Evolutionary conservation across 495 filamentous ascomycete genomes (phyloP), one percentile per base, ranked within the genome.

Genomic region (Aspergillus egyptiacus): DNA sequence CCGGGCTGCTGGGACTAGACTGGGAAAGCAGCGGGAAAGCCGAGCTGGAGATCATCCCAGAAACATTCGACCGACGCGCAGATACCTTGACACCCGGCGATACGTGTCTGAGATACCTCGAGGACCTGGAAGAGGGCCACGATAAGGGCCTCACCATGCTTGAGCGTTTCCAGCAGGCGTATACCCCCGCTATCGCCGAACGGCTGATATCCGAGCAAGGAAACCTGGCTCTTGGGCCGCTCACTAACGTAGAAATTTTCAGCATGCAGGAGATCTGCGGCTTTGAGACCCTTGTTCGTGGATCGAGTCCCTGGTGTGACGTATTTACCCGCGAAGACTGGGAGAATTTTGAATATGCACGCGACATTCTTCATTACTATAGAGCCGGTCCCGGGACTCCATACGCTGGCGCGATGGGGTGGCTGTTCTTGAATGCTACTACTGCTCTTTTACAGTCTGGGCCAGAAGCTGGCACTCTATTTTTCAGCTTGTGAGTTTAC

Each of bases 181-280:
- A 82, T 49, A 62, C 78, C 15, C 62, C 67, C 6, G 52, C 61
- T 23, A 76, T 81, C 35, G 55, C 68, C 13, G 46, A 69, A 6
- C 66, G 79, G 28, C 58, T 83, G 5, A 40, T 63, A 15, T 45
- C 58, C 8, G 60, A 74, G 22, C 48, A 67, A 38, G 28, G 38
- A 1, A 81, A 80, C 38, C 56, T 64, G 5, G 68, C 56, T 4
- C 58, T 74, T 0, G 56, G 50, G 1, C 28, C 47, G 18, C 59
- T 76, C 20, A 66, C 60, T 1, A 67, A 75, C 36, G 48, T 55
- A 7, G 78, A 82, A 44, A 54, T 83, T 23, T 82, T 73, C 55
- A 70, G 69, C 47, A 82, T 83, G 80, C 79, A 81, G 51, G 77
- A 80, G 48, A 73, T 80, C 65, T 82, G 79, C 51, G 80, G 78